A percentile compares a stretch with the other conserved stretches of the same genome.
These are phyloP conservation scores for Suillus hirtellus DNA, from an alignment of 768 basidiomycete genomes.

Conservation along the genomic window DNA sequence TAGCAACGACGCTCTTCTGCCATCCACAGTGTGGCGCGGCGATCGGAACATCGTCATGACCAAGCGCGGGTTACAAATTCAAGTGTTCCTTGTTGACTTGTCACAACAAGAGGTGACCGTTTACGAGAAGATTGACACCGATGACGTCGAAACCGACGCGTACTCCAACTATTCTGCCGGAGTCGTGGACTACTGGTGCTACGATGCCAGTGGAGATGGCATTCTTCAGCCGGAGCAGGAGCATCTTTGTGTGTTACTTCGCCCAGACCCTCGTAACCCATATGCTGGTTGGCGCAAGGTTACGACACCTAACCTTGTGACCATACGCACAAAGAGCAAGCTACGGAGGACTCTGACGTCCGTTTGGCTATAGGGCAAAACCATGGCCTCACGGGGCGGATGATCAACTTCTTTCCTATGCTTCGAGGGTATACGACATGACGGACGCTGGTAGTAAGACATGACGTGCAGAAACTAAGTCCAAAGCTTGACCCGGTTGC, in stretches of 20 bases:
- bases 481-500: not conserved
- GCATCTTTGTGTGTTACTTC: constrained; percentile 30
- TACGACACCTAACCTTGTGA: constrained; percentile 28
- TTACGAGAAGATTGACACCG: constrained; percentile 17
- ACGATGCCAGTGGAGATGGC: constrained; percentile 28
- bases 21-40: constrained; percentile 21
- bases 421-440: not conserved
- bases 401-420: not conserved
- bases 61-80: constrained; percentile 32
- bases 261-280: constrained; percentile 31
- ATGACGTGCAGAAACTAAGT: not conserved
- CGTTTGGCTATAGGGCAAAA: constrained; percentile 25
- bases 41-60: constrained; percentile 33
- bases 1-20: not conserved
- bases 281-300: constrained; percentile 29
- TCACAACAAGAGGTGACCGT: constrained; percentile 20
- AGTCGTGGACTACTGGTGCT: constrained; percentile 34
- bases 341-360: constrained; percentile 17
- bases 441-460: not conserved
- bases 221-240: constrained; percentile 25
- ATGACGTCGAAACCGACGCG: constrained; percentile 12
- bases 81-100: constrained; percentile 24
- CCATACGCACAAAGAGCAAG: constrained; percentile 22
- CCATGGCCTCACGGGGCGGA: not conserved
- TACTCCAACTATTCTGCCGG: constrained; percentile 27